These are phyloP conservation scores for Phialemonium atrogriseum DNA, from an alignment of 2,329 filamentous ascomycete genomes.

Conservation along the genomic window DNA sequence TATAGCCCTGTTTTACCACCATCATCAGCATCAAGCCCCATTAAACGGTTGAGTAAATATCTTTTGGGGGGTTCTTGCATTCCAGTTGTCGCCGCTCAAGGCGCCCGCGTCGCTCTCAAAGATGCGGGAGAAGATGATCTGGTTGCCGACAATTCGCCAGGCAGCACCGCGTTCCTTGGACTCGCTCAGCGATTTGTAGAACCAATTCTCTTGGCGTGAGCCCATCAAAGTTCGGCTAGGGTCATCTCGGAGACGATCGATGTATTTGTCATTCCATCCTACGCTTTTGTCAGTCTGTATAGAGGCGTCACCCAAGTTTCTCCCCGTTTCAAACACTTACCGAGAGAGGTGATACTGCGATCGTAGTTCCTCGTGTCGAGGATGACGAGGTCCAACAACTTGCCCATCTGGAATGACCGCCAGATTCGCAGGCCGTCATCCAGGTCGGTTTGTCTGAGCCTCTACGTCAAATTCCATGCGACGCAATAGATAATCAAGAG, in stretches of 20 bases:
- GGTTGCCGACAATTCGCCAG: constrained; percentile 65
- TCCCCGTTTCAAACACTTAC: constrained; percentile 9
- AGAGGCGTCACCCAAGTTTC: constrained; percentile 20
- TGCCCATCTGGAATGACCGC: constrained; percentile 58
- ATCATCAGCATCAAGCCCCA: too few relatives aligned
- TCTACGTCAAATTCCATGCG: too few relatives aligned
- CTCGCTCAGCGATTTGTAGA: constrained; percentile 50
- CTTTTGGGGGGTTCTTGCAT: too few relatives aligned
- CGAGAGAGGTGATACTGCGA: constrained; percentile 48
- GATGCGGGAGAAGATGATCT: constrained; percentile 52
- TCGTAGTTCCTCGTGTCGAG: constrained; percentile 64
- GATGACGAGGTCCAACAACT: constrained; percentile 58
- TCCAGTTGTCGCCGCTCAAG: constrained; percentile 23
- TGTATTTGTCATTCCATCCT: constrained; percentile 51
- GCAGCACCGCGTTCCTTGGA: constrained; percentile 56
- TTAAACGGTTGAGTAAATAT: too few relatives aligned
- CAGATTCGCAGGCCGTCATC: constrained; percentile 63
- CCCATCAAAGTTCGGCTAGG: constrained; percentile 64
- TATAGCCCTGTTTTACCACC: constrained; percentile 50
- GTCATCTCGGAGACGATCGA: constrained; percentile 57
- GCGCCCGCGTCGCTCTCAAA: constrained; percentile 22
- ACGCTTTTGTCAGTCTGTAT: too few relatives aligned
- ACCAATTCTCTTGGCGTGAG: constrained; percentile 65
- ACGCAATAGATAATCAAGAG: constrained; percentile 14
- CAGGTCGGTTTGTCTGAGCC: constrained; percentile 56